Conservation (phyloP, 2,329 filamentous ascomycete species). For the Penicillium sp. region DNA sequence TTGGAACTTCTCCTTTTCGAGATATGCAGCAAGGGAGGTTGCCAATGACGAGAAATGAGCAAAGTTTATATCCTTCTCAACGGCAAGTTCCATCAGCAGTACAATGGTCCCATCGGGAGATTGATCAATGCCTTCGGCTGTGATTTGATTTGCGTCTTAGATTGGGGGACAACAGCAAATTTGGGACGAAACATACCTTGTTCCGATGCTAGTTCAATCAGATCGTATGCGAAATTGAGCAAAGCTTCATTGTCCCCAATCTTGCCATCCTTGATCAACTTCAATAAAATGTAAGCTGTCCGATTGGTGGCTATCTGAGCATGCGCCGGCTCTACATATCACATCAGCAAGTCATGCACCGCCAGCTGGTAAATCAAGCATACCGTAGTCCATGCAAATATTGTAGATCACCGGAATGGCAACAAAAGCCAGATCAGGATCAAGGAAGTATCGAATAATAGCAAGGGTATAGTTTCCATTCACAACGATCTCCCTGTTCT, state of each 20-base stretch:
- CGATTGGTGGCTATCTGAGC: slow-evolving; percentile 37
- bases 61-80: slow-evolving; percentile 26
- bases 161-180: not conserved
- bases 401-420: slow-evolving; percentile 47
- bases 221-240: slow-evolving; percentile 38
- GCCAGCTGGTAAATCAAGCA: not conserved
- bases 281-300: slow-evolving; percentile 38
- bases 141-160: slow-evolving; percentile 6
- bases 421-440: slow-evolving; percentile 37
- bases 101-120: slow-evolving; percentile 37
- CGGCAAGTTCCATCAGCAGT: slow-evolving; percentile 34
- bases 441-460: slow-evolving; percentile 37
- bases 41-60: slow-evolving; percentile 33
- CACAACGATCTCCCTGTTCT: slow-evolving; percentile 42
- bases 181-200: slow-evolving; percentile 32
- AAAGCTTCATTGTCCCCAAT: slow-evolving; percentile 34
- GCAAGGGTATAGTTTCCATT: slow-evolving; percentile 38
- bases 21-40: slow-evolving; percentile 33
- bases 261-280: slow-evolving; percentile 32
- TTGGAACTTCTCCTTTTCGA: slow-evolving; percentile 41
- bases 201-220: slow-evolving; percentile 40
- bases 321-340: slow-evolving; percentile 38
- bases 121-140: slow-evolving; percentile 35
- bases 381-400: slow-evolving; percentile 46
- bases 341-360: slow-evolving; percentile 17